A percentile compares a stretch with the other conserved stretches of the same genome.
phyloP scores from a whole-genome alignment of 2,329 filamentous ascomycete genomes.

The Ceratocystis huliohia region DNA sequence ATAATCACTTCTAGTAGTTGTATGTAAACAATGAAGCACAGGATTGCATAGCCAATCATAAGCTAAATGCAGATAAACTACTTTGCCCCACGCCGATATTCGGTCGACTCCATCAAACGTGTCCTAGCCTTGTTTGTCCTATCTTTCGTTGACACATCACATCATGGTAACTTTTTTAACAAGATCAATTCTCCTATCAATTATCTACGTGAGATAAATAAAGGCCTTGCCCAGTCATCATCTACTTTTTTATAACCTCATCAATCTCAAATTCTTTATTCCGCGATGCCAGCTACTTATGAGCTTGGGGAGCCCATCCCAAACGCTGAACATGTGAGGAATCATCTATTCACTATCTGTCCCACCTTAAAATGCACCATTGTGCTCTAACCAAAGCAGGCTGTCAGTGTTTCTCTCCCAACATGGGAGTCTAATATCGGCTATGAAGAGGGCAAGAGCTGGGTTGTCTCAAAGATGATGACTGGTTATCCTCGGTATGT shows the following conservation, averaged over 20 bases:
- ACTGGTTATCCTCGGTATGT: slow-evolving; percentile 76
- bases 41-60: background rate
- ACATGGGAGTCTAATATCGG: slow-evolving; percentile 85
- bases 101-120: background rate
- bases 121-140: background rate
- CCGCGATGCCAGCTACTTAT: slow-evolving; percentile 35
- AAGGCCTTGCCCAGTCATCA: background rate
- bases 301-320: slow-evolving; percentile 60
- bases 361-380: no score
- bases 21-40: background rate
- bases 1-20: no score
- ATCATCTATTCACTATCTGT: background rate
- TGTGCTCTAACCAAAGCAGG: slow-evolving; percentile 38
- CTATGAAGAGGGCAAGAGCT: slow-evolving; percentile 83
- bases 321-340: slow-evolving; percentile 63
- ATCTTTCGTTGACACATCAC: background rate
- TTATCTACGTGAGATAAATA: background rate
- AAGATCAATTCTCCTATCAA: background rate
- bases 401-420: slow-evolving; percentile 88
- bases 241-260: background rate
- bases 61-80: background rate
- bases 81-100: slow-evolving; percentile 8
- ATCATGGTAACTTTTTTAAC: background rate
- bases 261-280: background rate
- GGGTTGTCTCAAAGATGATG: slow-evolving; percentile 73